Percentiles rank a stretch among this genome's conserved stretches.
Evolutionary conservation across 2,329 filamentous ascomycete species (phyloP).

Genomic region (Microsporum canis): DNA sequence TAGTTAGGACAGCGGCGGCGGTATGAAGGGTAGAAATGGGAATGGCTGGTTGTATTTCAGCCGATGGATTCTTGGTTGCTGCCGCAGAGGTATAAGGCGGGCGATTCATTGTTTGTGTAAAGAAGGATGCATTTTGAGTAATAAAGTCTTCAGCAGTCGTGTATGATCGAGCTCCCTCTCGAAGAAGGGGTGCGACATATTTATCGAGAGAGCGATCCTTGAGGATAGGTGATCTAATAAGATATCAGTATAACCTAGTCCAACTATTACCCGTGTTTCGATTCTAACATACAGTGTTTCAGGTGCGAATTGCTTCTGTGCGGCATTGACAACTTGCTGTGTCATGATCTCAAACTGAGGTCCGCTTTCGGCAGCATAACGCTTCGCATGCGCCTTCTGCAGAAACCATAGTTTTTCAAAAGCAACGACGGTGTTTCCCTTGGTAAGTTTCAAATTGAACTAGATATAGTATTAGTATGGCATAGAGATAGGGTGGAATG

Average conservation of each 20-base stretch:
- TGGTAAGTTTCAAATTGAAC: slow-evolving; percentile 81
- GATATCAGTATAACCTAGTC: neutral
- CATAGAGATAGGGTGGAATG: neutral
- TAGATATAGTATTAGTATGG: slow-evolving; percentile 23
- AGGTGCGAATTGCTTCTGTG: slow-evolving; percentile 16
- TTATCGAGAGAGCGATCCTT: slow-evolving; percentile 29
- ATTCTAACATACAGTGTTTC: slow-evolving; percentile 23
- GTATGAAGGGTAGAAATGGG: slow-evolving; percentile 34
- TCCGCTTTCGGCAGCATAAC: slow-evolving; percentile 37
- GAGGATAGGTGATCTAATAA: slow-evolving; percentile 21
- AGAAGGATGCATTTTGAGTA: slow-evolving; percentile 23
- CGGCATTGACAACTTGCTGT: slow-evolving; percentile 22
- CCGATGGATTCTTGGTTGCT: slow-evolving; percentile 11
- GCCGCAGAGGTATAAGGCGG: slow-evolving; percentile 18
- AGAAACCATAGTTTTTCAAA: slow-evolving; percentile 70
- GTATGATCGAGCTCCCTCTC: slow-evolving; percentile 11
- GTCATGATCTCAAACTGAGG: slow-evolving; percentile 32
- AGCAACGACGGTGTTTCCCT: slow-evolving; percentile 75
- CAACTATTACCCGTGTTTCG: neutral
- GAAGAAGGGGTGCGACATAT: slow-evolving; percentile 44
- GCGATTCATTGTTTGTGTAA: slow-evolving; percentile 31
- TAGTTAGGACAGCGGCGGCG: slow-evolving; percentile 32
- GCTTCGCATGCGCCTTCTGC: slow-evolving; percentile 57
- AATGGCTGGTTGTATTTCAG: slow-evolving; percentile 12
- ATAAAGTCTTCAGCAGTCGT: slow-evolving; percentile 14